Evolutionary conservation across 2,329 filamentous ascomycete genomes (phyloP).

Genomic region (Fusarium aywerte): DNA sequence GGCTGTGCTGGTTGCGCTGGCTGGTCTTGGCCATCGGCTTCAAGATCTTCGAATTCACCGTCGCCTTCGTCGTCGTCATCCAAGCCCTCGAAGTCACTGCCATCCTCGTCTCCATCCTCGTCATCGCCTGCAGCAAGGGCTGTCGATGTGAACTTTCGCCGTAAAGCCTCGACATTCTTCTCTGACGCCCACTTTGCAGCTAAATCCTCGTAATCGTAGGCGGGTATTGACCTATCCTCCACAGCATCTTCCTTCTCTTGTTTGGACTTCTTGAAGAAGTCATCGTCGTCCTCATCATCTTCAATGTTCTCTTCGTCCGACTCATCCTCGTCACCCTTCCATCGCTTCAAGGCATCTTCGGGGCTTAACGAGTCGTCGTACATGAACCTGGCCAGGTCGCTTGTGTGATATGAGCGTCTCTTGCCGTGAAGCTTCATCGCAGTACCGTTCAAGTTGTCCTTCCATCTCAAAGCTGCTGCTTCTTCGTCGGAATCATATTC

Average conservation of each 20-base stretch:
- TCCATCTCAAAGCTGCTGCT: conserved; percentile 82
- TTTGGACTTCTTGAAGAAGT: conserved; percentile 73
- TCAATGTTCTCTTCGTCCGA: conserved; percentile 69
- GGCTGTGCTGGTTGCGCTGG: conserved; percentile 50
- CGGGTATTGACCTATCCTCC: conserved; percentile 83
- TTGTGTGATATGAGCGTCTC: conserved; percentile 77
- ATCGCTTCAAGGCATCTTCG: conserved; percentile 78
- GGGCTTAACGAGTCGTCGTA: conserved; percentile 86
- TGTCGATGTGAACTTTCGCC: conserved; percentile 78
- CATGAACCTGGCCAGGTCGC: conserved; percentile 86
- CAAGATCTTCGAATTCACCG: conserved; percentile 68
- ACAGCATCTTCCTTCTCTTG: conserved; percentile 75
- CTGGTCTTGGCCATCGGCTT: conserved; percentile 73
- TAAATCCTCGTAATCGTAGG: conserved; percentile 82
- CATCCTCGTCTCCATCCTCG: conserved; percentile 53
- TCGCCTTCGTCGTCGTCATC: conserved; percentile 66
- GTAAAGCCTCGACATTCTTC: conserved; percentile 79
- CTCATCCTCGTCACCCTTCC: conserved; percentile 75
- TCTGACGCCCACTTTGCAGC: conserved; percentile 86
- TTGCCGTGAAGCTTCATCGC: conserved; percentile 77
- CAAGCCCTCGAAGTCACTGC: conserved; percentile 64
- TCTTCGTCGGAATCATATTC: conserved; percentile 72
- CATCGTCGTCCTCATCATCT: conserved; percentile 66
- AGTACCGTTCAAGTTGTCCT: conserved; percentile 82
- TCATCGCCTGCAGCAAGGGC: conserved; percentile 58